Conservation (phyloP, 176 grass and related monocot genomes). For the Oryza nivara region DNA sequence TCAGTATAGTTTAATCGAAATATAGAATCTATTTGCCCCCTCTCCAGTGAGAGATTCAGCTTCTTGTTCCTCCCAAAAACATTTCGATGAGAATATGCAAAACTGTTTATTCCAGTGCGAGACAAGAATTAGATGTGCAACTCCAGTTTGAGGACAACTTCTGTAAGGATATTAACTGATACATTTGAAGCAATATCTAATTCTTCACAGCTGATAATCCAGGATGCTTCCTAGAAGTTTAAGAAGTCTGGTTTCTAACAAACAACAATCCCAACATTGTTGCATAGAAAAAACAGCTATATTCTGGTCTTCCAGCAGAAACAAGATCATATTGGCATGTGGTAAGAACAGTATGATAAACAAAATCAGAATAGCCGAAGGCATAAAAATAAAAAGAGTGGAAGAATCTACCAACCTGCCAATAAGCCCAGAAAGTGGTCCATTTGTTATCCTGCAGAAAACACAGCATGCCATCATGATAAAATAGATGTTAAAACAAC, state of each 20-base stretch:
- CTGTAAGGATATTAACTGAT: constrained; percentile 10
- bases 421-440: constrained; percentile 96
- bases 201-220: background rate
- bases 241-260: constrained; percentile 2
- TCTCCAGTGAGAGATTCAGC: constrained; percentile 86
- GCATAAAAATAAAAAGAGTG: constrained; percentile 22
- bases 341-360: constrained; percentile 2
- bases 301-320: background rate
- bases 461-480: constrained; percentile 25
- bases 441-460: constrained; percentile 89
- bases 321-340: background rate
- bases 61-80: constrained; percentile 98
- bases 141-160: constrained; percentile 19
- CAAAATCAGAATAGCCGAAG: background rate
- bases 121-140: constrained; percentile 23
- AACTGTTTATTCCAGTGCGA: constrained; percentile 56
- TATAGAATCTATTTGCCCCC: constrained; percentile 94
- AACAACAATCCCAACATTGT: constrained; percentile 18
- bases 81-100: constrained; percentile 93
- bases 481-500: background rate
- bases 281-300: background rate
- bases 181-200: background rate
- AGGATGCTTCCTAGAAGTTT: background rate
- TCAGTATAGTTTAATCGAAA: constrained; percentile 88
- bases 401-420: constrained; percentile 70